Conservation (phyloP, 129 eudicot genomes). For the Ambrosia trifida region DNA sequence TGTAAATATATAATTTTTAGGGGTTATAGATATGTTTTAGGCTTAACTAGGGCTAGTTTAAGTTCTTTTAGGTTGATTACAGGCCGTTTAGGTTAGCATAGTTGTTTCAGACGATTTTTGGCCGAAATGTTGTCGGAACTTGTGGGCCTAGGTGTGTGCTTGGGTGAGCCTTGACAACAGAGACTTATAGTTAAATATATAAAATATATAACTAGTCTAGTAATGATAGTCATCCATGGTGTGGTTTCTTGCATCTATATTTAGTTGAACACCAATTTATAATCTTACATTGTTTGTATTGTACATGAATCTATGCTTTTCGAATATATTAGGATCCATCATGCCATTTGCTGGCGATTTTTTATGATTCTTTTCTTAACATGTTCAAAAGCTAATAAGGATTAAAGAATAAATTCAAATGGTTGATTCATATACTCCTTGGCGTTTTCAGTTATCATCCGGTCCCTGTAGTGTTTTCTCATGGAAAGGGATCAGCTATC, state of each 20-base stretch:
- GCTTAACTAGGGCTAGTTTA: too few species aligned
- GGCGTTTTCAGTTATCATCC: conserved; percentile 79
- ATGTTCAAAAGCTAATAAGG: not conserved
- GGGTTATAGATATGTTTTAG: too few species aligned
- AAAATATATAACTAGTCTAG: not conserved
- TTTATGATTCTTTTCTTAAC: not conserved
- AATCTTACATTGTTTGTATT: conserved; percentile 3
- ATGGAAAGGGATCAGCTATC: conserved; percentile 84
- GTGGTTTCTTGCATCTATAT: not conserved
- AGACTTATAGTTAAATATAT: not conserved
- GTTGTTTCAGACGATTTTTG: too few species aligned
- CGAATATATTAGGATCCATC: not conserved
- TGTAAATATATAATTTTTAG: too few species aligned
- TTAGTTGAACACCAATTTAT: not conserved
- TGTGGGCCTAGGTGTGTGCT: too few species aligned
- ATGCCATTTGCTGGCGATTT: not conserved
- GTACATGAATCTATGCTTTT: not conserved
- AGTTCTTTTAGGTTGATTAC: too few species aligned
- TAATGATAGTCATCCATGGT: not conserved
- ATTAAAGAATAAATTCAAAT: not conserved
- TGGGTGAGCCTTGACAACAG: too few species aligned
- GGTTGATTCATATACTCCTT: not conserved
- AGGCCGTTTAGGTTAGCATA: too few species aligned
- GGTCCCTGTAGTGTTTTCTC: conserved; percentile 86
- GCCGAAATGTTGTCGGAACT: too few species aligned